Evolutionary conservation across 164 flowering plant genomes (phyloP).

Genomic region (Chimonanthus salicifolius): DNA sequence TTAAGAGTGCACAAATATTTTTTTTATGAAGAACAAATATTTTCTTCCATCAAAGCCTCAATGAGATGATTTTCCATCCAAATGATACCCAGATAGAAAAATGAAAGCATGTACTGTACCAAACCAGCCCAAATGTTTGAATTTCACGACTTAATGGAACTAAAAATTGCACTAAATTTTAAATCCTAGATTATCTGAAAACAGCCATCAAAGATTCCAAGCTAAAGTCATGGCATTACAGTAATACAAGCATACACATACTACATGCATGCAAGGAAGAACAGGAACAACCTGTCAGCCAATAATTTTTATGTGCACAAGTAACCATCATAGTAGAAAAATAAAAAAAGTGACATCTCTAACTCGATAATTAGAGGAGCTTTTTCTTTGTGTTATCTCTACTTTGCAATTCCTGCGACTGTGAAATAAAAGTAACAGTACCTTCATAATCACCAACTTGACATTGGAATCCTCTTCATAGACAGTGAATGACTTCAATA

Average conservation of each 20-base stretch:
- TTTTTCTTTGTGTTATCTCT: neutral
- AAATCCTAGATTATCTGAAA: no score
- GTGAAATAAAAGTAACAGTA: slow-evolving; percentile 13
- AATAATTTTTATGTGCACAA: neutral
- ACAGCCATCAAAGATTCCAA: neutral
- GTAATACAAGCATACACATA: neutral
- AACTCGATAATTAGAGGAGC: no score
- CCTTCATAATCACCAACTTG: slow-evolving; percentile 76
- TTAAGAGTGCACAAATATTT: no score
- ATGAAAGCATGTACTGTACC: no score
- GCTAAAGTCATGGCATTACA: neutral
- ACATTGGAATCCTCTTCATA: slow-evolving; percentile 59
- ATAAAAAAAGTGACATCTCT: no score
- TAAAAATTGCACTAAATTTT: no score
- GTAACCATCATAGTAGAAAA: neutral
- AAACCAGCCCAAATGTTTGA: no score
- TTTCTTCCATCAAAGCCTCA: no score
- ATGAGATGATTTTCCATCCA: no score
- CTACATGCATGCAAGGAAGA: neutral
- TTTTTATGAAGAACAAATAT: no score
- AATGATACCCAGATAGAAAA: no score
- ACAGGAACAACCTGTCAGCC: neutral
- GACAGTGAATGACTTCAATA: slow-evolving; percentile 58
- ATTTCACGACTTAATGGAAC: no score
- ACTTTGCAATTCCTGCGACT: neutral